Conservation (phyloP, 2,329 filamentous ascomycete species). For the Colletotrichum costaricense region DNA sequence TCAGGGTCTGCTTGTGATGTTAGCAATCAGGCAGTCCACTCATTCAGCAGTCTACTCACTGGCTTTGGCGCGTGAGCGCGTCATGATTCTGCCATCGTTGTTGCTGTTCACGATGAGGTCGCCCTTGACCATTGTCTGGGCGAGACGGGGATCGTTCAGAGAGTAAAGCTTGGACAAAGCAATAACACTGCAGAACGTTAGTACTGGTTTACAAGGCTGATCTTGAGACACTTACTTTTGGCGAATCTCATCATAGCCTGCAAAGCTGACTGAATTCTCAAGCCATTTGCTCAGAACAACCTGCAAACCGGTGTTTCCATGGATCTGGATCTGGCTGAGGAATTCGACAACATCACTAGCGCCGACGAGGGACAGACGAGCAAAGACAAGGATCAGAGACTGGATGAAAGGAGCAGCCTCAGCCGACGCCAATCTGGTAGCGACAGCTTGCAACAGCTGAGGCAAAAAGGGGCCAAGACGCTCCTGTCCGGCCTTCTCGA, state of each 20-base stretch:
- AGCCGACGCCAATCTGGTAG: slow-evolving; percentile 83
- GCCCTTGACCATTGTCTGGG: slow-evolving; percentile 87
- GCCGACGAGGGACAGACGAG: slow-evolving; percentile 85
- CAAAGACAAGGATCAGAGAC: slow-evolving; percentile 94
- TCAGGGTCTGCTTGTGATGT: slow-evolving; percentile 75
- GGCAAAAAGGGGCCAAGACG: slow-evolving; percentile 90
- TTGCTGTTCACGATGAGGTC: slow-evolving; percentile 82
- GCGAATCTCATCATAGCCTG: slow-evolving; percentile 97
- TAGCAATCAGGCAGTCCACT: slow-evolving; percentile 37
- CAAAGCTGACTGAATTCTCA: slow-evolving; percentile 96
- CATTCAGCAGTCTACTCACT: slow-evolving; percentile 61
- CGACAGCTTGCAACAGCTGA: slow-evolving; percentile 89
- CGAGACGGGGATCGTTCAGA: slow-evolving; percentile 83
- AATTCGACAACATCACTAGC: slow-evolving; percentile 93
- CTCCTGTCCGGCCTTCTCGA: slow-evolving; percentile 94
- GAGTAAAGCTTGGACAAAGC: slow-evolving; percentile 92
- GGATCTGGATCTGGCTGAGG: slow-evolving; percentile 84
- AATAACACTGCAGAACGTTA: slow-evolving; percentile 74
- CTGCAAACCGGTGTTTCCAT: slow-evolving; percentile 83
- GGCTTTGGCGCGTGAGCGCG: slow-evolving; percentile 86
- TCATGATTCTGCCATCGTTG: slow-evolving; percentile 86
- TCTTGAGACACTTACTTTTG: slow-evolving; percentile 78
- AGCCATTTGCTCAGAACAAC: slow-evolving; percentile 96
- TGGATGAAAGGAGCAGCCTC: slow-evolving; percentile 92
- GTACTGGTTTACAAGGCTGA: background rate